These are phyloP conservation scores for Rhipidocladum racemiflorum DNA, from an alignment of 176 grass and related monocot genomes.

Conservation along the genomic window DNA sequence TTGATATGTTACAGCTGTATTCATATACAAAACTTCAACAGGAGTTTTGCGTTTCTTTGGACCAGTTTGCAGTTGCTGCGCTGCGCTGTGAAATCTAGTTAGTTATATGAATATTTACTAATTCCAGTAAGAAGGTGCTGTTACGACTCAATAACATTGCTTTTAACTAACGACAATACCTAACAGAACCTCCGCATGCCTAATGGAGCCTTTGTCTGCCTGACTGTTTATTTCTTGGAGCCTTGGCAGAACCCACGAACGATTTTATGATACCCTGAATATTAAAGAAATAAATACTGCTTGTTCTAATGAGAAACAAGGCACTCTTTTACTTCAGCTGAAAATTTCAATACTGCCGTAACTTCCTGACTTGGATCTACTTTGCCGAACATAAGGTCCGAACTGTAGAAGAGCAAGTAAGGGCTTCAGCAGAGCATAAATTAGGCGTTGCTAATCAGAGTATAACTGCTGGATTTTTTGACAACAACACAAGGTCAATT, in stretches of 20 bases:
- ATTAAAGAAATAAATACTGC: constrained; percentile 15
- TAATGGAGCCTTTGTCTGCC: not conserved
- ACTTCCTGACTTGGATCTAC: constrained; percentile 29
- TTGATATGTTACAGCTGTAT: not conserved
- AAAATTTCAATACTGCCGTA: not conserved
- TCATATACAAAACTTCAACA: not conserved
- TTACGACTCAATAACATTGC: not conserved
- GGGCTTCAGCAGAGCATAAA: constrained; percentile 99
- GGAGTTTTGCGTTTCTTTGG: not conserved
- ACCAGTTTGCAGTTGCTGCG: not conserved
- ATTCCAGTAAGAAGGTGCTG: not conserved
- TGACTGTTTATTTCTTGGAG: constrained; percentile 3
- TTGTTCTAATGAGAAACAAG: constrained; percentile 10
- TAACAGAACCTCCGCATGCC: not conserved
- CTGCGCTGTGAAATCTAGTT: constrained; percentile 1
- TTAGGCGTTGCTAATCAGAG: constrained; percentile 99
- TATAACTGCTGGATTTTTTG: constrained; percentile 99
- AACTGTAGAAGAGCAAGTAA: constrained; percentile 96
- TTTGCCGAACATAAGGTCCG: constrained; percentile 60
- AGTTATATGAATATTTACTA: not conserved
- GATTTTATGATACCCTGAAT: constrained; percentile 18
- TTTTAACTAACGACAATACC: constrained; percentile 7
- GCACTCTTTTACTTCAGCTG: not conserved
- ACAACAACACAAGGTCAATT: constrained; percentile 94
- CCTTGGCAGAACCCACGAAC: not conserved